phyloP scores from a whole-genome alignment of 768 basidiomycete species.

The Lepiota subincarnata region DNA sequence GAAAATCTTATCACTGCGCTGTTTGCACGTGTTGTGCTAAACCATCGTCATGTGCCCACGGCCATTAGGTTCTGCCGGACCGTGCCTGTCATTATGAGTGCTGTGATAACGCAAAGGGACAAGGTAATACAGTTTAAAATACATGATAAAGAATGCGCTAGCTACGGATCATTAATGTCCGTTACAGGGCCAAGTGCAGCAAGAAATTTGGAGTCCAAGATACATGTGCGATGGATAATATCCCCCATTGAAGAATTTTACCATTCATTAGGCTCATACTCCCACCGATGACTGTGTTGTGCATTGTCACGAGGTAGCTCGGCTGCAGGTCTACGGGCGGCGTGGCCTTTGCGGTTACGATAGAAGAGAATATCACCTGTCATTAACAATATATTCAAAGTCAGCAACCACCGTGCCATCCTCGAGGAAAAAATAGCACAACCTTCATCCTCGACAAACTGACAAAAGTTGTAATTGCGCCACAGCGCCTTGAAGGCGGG shows the following conservation, averaged over 20 bases:
- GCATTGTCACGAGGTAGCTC: neutral
- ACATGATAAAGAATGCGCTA: neutral
- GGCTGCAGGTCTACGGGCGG: constrained; percentile 29
- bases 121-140: neutral
- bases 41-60: too few relatives aligned
- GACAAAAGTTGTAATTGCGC: constrained; percentile 51
- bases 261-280: too few relatives aligned
- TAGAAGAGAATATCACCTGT: constrained; percentile 43
- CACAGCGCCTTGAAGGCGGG: constrained; percentile 45
- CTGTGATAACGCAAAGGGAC: too few relatives aligned
- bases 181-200: neutral
- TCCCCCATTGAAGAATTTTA: neutral
- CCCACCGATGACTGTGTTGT: too few relatives aligned
- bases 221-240: neutral
- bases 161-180: constrained; percentile 6
- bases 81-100: too few relatives aligned
- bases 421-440: constrained; percentile 5
- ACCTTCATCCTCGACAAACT: constrained; percentile 57
- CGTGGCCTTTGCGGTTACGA: constrained; percentile 37
- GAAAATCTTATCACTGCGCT: neutral
- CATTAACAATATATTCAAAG: neutral
- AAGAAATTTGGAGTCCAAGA: neutral
- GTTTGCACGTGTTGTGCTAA: neutral
- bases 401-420: neutral
- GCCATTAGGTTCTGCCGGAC: too few relatives aligned